A percentile compares a stretch with the other conserved stretches of the same genome.
These are phyloP conservation scores for Plasmodium reichenowi DNA, from an alignment of 169 alveolate genomes.

Conservation along the genomic window DNA sequence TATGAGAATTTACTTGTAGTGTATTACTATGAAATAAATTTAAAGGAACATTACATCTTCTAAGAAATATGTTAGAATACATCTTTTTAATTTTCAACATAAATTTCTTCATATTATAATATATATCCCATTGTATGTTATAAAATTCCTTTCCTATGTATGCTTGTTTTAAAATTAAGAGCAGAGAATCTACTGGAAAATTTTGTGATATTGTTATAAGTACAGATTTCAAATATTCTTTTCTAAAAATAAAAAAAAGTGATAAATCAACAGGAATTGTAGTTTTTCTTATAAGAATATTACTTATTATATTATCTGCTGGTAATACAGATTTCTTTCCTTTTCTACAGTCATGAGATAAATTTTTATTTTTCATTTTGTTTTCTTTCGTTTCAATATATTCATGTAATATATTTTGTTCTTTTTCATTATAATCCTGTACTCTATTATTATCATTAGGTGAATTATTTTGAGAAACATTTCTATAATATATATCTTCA, in stretches of 20 bases:
- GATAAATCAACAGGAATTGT: conserved; percentile 34
- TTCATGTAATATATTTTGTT: not conserved
- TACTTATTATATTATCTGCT: conserved; percentile 2
- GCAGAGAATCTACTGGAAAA: conserved; percentile 39
- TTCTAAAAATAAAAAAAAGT: conserved; percentile 30
- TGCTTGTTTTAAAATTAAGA: conserved; percentile 44
- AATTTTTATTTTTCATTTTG: not conserved
- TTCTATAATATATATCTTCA: not conserved
- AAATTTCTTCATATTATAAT: not conserved
- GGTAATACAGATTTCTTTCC: not conserved
- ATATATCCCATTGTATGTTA: conserved; percentile 17
- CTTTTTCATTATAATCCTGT: not conserved
- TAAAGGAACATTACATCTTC: conserved; percentile 6
- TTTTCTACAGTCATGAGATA: not conserved
- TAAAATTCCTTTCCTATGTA: conserved; percentile 23
- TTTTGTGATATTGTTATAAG: conserved; percentile 38
- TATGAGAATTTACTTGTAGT: conserved; percentile 28
- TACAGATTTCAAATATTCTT: conserved; percentile 50
- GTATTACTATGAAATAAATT: conserved; percentile 29
- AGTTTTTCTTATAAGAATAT: conserved; percentile 12
- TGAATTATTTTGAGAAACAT: too few relatives aligned
- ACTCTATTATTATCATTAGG: too few relatives aligned
- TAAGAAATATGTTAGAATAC: conserved; percentile 16
- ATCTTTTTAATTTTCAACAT: conserved; percentile 25
- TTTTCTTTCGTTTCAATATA: not conserved